Conservation (phyloP, 2,329 filamentous ascomycete species). For the Hysterium pulicare region DNA sequence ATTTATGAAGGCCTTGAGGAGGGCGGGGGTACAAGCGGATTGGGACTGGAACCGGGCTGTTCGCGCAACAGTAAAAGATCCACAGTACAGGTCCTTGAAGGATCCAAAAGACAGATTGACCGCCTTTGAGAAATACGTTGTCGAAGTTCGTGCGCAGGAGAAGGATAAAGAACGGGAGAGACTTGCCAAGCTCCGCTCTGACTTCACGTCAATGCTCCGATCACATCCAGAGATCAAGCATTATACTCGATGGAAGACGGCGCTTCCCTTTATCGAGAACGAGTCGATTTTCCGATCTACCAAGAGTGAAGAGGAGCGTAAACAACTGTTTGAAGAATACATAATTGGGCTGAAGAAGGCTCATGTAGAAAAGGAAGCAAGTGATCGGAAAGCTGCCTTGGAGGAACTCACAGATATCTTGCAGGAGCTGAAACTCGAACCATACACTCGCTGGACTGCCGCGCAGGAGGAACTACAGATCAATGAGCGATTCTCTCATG, state of each 20-base stretch:
- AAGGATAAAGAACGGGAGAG: conserved; percentile 93
- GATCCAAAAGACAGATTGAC: conserved; percentile 87
- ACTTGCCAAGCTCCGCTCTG: conserved; percentile 82
- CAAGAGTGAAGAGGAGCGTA: conserved; percentile 80
- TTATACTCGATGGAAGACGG: conserved; percentile 89
- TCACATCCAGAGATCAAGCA: conserved; percentile 96
- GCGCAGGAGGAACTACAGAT: conserved; percentile 78
- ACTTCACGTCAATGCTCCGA: conserved; percentile 94
- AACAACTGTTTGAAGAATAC: conserved; percentile 92
- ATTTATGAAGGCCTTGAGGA: conserved; percentile 84
- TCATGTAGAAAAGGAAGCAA: conserved; percentile 71
- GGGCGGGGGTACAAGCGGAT: conserved; percentile 80
- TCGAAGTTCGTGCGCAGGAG: conserved; percentile 86
- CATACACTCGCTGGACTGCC: conserved; percentile 92
- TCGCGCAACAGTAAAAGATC: conserved; percentile 79
- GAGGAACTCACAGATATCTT: conserved; percentile 77
- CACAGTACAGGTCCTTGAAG: conserved; percentile 88
- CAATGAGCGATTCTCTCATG: conserved; percentile 71
- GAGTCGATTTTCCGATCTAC: conserved; percentile 95
- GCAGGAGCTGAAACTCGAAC: conserved; percentile 76
- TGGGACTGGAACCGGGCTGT: conserved; percentile 93
- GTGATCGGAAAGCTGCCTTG: conserved; percentile 74
- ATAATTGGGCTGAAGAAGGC: conserved; percentile 77
- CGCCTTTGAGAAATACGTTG: conserved; percentile 92
- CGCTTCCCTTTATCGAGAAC: conserved; percentile 86